Evolutionary conservation across 2,329 filamentous ascomycete genomes (phyloP).

Genomic region (Cryoendolithus antarcticus): DNA sequence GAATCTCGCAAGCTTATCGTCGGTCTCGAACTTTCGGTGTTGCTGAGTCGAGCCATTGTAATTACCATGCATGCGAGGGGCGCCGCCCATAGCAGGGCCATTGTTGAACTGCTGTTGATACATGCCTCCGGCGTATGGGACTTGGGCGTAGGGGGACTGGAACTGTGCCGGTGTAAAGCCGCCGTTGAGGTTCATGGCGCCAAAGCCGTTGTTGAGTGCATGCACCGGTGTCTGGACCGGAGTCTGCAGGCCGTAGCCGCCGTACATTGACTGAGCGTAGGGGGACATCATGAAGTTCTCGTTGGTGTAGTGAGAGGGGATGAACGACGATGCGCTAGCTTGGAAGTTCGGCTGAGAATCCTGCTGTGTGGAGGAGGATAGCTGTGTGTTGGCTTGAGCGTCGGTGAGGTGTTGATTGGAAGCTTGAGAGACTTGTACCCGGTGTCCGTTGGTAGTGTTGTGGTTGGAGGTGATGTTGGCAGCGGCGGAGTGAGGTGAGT

Average conservation of each 20-base stretch:
- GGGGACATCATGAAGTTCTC: slow-evolving; percentile 20
- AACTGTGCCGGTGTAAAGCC: slow-evolving; percentile 36
- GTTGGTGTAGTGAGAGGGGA: slow-evolving; percentile 34
- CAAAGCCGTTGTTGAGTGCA: slow-evolving; percentile 57
- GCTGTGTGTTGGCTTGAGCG: slow-evolving; percentile 46
- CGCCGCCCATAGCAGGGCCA: slow-evolving; percentile 21
- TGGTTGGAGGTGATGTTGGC: no score
- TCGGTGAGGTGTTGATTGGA: slow-evolving; percentile 36
- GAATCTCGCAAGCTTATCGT: slow-evolving; percentile 33
- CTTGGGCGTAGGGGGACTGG: slow-evolving; percentile 18
- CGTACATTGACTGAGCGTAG: slow-evolving; percentile 3
- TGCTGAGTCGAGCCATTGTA: slow-evolving; percentile 57
- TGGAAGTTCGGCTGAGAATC: slow-evolving; percentile 64
- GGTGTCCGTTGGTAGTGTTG: no score
- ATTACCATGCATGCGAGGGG: slow-evolving; percentile 1
- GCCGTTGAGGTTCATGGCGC: slow-evolving; percentile 46
- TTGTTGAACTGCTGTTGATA: slow-evolving; percentile 27
- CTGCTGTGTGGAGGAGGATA: slow-evolving; percentile 31
- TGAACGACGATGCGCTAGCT: slow-evolving; percentile 67
- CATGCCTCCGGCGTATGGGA: slow-evolving; percentile 35
- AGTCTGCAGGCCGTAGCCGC: slow-evolving; percentile 2
- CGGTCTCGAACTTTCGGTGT: slow-evolving; percentile 38
- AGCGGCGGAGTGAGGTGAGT: neutral
- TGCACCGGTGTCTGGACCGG: slow-evolving; percentile 7
- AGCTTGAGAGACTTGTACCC: no score